These are phyloP conservation scores for Mortierella sp. DNA, from an alignment of 371 early-diverging fungal species.

Conservation along the genomic window DNA sequence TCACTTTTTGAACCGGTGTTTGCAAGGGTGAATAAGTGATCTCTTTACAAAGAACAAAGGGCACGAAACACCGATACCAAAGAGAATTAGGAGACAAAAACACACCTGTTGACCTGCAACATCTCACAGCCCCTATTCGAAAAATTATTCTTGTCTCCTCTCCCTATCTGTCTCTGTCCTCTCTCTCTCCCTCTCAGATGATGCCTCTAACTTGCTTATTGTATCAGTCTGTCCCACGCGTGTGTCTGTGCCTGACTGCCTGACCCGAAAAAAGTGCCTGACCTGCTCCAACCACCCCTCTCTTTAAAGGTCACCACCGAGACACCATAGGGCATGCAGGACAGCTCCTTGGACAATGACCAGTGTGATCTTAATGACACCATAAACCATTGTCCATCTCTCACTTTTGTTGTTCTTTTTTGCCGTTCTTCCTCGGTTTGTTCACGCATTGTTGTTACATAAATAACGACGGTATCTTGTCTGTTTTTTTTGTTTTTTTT, in stretches of 20 bases:
- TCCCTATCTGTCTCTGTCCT: no score
- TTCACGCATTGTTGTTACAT: background rate
- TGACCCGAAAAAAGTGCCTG: background rate
- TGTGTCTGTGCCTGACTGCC: background rate
- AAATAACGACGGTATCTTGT: background rate
- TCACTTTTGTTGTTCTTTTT: background rate
- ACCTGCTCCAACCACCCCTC: background rate
- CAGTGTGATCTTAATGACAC: conserved; percentile 5
- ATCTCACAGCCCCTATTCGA: background rate
- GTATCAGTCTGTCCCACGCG: background rate
- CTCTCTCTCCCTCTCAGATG: background rate
- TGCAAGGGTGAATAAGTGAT: background rate
- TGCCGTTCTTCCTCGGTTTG: background rate
- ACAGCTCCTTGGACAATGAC: background rate
- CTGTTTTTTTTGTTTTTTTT: background rate
- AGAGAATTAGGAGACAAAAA: background rate
- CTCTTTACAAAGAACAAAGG: background rate
- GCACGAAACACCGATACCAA: background rate
- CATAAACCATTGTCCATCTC: background rate
- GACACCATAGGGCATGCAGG: no score
- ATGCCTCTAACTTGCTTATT: background rate
- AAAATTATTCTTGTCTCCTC: background rate
- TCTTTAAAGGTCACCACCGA: background rate
- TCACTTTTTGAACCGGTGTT: background rate
- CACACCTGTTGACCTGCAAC: background rate